phyloP scores from a whole-genome alignment of 768 basidiomycete genomes.

The Hypsizygus marmoreus region DNA sequence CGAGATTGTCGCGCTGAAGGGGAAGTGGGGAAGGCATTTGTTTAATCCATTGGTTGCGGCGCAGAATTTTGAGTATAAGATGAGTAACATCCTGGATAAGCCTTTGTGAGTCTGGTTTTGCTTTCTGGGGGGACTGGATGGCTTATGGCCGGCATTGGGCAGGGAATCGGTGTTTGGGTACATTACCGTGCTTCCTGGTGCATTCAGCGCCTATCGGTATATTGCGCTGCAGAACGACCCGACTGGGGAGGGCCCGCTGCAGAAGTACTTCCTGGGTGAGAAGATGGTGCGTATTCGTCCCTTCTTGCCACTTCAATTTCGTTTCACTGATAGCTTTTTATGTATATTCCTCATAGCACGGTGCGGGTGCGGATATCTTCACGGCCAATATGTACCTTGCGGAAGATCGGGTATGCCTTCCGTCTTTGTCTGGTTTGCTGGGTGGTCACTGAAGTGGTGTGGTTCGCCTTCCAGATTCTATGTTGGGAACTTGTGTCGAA shows the following conservation, averaged over 20 bases:
- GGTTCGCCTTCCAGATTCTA: conserved; percentile 56
- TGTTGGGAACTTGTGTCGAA: conserved; percentile 99
- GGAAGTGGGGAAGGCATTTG: conserved; percentile 75
- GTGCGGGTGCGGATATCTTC: conserved; percentile 86
- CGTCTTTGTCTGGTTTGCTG: no score
- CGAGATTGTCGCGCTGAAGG: conserved; percentile 93
- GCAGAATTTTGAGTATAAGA: conserved; percentile 95
- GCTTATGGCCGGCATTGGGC: neutral
- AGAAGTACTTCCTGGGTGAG: conserved; percentile 97
- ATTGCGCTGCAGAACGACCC: conserved; percentile 89
- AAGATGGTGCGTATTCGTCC: conserved; percentile 65
- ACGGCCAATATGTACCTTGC: conserved; percentile 97
- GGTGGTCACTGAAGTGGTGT: no score
- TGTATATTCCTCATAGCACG: conserved; percentile 48
- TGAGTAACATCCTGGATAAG: conserved; percentile 92
- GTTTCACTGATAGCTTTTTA: neutral
- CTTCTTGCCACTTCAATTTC: conserved; percentile 9
- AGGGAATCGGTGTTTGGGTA: conserved; percentile 89
- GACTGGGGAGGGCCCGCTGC: conserved; percentile 82
- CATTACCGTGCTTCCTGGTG: conserved; percentile 91
- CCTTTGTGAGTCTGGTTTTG: conserved; percentile 52
- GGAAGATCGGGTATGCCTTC: conserved; percentile 68
- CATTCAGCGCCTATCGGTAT: conserved; percentile 90
- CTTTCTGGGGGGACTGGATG: neutral
- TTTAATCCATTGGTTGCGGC: conserved; percentile 88